Evolutionary conservation across 1,284 basidiomycete genomes (phyloP), one percentile per base, ranked within the genome.

Genomic region (Kalmanozyma brasiliensis): DNA sequence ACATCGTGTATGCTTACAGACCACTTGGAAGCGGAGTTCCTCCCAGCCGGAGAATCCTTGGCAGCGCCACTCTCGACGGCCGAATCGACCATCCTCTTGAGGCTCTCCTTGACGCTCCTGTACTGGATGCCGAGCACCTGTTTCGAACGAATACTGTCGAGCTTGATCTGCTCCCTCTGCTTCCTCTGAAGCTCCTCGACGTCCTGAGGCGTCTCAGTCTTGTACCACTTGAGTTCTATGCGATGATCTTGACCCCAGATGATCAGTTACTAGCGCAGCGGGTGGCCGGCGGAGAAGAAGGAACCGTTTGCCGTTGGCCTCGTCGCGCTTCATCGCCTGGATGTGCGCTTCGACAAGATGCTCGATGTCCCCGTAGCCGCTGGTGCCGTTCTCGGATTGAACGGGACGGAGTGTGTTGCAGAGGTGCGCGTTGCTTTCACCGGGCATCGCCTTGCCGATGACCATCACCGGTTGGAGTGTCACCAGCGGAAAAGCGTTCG

Each of bases 391-490:
- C 5, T 43, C 40, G 5, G 24, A 13, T n/a, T 30, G 24, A 5
- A 52, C 17, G 0, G 49, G 49, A 16, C 49, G 42, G 23, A 52
- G 33, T 13, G 24, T 4, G 4, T 37, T n/a, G 41, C 49, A 52
- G 32, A 52, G 20, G 23, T 37, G 30, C 1, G 10, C 49, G 24
- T 52, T 52, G 4, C 32, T 37, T 1, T 14, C 14, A 8, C 23
- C 24, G 13, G n/a, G 8, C 8, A 33, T 9, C 0, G 51, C 9
- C n/a, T 17, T 26, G 8, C 42, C 51, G 11, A 45, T 19, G 11
- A 52, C 51, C 17, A 52, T n/a, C 0, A 30, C 41, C 1, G 60
- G 60, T 19, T 58, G 36, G 14, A 63, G 47, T 8, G 49, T 36
- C 5, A 43, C 23, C 9, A 61, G 23, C 11, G 19, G 19, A 17